Evolutionary conservation across 345 rosid species (phyloP).

Genomic region (Aegle marmelos): DNA sequence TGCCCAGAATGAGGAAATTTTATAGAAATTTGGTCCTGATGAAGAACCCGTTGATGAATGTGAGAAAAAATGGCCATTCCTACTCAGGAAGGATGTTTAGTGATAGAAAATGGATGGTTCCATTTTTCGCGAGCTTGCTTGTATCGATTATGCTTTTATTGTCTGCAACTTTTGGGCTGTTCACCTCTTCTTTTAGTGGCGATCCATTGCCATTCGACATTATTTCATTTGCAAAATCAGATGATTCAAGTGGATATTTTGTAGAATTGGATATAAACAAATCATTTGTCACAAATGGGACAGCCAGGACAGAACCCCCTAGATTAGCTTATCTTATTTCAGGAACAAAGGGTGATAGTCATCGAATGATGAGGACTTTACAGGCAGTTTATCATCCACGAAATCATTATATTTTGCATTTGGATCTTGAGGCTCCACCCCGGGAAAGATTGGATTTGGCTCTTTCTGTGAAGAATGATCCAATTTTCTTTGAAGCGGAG

Average conservation of each 20-base stretch:
- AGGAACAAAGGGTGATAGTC: slow-evolving; percentile 91
- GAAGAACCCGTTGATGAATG: slow-evolving; percentile 34
- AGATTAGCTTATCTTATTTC: slow-evolving; percentile 89
- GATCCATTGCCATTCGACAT: slow-evolving; percentile 52
- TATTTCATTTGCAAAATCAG: slow-evolving; percentile 38
- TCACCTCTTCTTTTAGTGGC: slow-evolving; percentile 38
- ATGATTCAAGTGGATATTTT: slow-evolving; percentile 60
- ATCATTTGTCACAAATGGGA: slow-evolving; percentile 24
- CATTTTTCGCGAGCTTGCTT: slow-evolving; percentile 75
- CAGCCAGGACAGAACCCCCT: slow-evolving; percentile 45
- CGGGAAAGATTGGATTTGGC: slow-evolving; percentile 79
- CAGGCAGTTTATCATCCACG: slow-evolving; percentile 95
- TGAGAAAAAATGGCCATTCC: slow-evolving; percentile 57
- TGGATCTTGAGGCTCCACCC: slow-evolving; percentile 94
- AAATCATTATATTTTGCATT: slow-evolving; percentile 87
- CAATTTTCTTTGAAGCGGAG: slow-evolving; percentile 64
- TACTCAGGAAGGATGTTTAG: slow-evolving; percentile 63
- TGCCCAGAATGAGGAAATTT: slow-evolving; percentile 40
- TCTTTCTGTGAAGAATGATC: slow-evolving; percentile 63
- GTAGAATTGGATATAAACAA: slow-evolving; percentile 59
- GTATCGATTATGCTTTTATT: slow-evolving; percentile 60
- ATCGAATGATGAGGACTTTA: slow-evolving; percentile 89
- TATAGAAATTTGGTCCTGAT: slow-evolving; percentile 41
- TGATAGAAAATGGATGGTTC: slow-evolving; percentile 82
- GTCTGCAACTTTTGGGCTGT: slow-evolving; percentile 39